Evolutionary conservation across 1,284 basidiomycete species (phyloP).

Genomic region (Cutaneotrichosporon sp.): DNA sequence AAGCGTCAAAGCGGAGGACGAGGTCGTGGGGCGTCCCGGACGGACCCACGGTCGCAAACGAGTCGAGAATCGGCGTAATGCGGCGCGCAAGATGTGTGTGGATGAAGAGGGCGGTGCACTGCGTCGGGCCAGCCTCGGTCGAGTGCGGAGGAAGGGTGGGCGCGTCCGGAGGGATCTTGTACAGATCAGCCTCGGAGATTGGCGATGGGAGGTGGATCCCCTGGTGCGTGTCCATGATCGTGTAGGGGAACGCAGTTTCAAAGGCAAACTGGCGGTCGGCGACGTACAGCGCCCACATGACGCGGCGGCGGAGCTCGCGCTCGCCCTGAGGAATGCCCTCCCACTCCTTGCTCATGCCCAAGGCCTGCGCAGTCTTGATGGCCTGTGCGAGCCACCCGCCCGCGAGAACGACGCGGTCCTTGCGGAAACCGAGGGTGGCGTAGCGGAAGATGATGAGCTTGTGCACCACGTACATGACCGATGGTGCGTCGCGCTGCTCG

Average conservation of each 20-base stretch:
- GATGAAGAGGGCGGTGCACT: constrained; percentile 45
- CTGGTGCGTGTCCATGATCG: constrained; percentile 45
- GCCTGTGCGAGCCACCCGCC: constrained; percentile 45
- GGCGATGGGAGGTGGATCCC: constrained; percentile 45
- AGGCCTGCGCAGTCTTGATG: constrained; percentile 46
- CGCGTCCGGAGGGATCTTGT: constrained; percentile 34
- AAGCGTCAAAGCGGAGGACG: constrained; percentile 42
- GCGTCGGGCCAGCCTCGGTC: constrained; percentile 39
- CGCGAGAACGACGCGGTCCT: constrained; percentile 33
- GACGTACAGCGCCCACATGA: constrained; percentile 49
- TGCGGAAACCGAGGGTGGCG: constrained; percentile 33
- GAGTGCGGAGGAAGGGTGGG: constrained; percentile 37
- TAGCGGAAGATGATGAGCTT: constrained; percentile 47
- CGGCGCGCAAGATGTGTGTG: constrained; percentile 45
- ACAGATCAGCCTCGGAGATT: constrained; percentile 45
- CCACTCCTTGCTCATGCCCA: constrained; percentile 49
- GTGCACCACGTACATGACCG: constrained; percentile 47
- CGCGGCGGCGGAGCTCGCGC: constrained; percentile 44
- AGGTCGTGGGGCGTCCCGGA: constrained; percentile 40
- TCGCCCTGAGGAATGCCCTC: constrained; percentile 45
- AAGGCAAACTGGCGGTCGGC: constrained; percentile 46
- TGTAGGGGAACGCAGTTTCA: constrained; percentile 48
- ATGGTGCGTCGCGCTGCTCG: constrained; percentile 41
- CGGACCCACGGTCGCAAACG: constrained; percentile 41
- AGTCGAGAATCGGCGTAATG: constrained; percentile 45